Conservation (phyloP, 2,329 filamentous ascomycete species). For the Apiospora malaysiana region DNA sequence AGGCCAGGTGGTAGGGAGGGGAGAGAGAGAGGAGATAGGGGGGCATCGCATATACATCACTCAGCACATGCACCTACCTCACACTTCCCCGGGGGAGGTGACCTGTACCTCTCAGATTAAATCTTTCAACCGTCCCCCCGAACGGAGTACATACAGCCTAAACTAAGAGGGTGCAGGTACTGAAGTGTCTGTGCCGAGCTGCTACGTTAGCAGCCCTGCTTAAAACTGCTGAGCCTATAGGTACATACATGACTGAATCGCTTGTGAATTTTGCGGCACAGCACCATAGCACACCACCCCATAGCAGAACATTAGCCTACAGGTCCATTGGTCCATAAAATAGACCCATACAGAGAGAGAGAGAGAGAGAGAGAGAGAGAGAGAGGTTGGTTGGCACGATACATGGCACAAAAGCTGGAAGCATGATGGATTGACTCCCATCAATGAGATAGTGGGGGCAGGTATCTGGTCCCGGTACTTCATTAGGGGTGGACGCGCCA, state of each 20-base stretch:
- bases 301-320: no score
- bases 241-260: no score
- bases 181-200: no score
- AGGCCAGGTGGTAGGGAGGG: constrained; percentile 12
- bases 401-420: not conserved
- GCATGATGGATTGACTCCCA: constrained; percentile 7
- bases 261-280: not conserved
- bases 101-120: not conserved
- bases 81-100: not conserved
- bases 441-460: not conserved
- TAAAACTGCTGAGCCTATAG: no score
- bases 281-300: no score
- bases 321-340: not conserved
- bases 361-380: not conserved
- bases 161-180: no score
- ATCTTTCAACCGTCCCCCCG: not conserved
- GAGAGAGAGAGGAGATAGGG: not conserved
- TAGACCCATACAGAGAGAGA: not conserved
- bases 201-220: no score
- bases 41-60: not conserved
- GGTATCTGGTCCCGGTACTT: constrained; percentile 3
- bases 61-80: not conserved
- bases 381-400: not conserved
- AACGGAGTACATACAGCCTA: no score
- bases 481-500: constrained; percentile 18